phyloP scores from a whole-genome alignment of 2,329 filamentous ascomycete genomes.

The Polychaeton citri region DNA sequence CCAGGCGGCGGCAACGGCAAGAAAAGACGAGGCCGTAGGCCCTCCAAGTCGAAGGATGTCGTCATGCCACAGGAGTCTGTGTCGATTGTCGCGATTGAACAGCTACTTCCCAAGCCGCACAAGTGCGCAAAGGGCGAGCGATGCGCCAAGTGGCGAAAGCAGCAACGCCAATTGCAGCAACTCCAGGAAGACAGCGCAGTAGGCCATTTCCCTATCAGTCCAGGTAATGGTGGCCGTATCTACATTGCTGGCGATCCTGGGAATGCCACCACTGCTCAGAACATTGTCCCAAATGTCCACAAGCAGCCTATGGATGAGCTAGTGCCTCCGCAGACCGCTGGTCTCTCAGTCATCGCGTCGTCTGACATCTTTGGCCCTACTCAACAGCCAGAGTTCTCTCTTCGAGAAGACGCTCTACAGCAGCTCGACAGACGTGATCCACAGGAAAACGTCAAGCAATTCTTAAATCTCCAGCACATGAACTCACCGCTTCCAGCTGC shows the following conservation, averaged over 20 bases:
- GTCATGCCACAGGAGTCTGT: constrained; percentile 73
- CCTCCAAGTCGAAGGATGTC: constrained; percentile 41
- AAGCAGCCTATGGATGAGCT: constrained; percentile 54
- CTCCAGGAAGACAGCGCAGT: constrained; percentile 56
- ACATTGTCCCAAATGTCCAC: constrained; percentile 40
- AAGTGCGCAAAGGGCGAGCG: constrained; percentile 75
- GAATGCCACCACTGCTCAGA: constrained; percentile 52
- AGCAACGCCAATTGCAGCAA: constrained; percentile 62
- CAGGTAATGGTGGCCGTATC: constrained; percentile 52
- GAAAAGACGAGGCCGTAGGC: constrained; percentile 27
- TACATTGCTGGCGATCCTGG: constrained; percentile 68
- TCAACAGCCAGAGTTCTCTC: constrained; percentile 46
- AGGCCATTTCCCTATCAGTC: constrained; percentile 43
- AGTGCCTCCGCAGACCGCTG: constrained; percentile 33
- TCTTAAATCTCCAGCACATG: constrained; percentile 70
- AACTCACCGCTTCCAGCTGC: constrained; percentile 29
- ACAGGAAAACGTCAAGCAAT: constrained; percentile 86
- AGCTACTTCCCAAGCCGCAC: constrained; percentile 73
- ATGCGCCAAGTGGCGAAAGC: constrained; percentile 69
- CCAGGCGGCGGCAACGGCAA: constrained; percentile 16
- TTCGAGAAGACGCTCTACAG: constrained; percentile 62
- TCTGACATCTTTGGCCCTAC: constrained; percentile 76
- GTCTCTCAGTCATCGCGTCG: constrained; percentile 65
- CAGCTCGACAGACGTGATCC: constrained; percentile 61
- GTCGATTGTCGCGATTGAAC: constrained; percentile 85